Conservation (phyloP, 192 early-diverging fungal genomes). For the Gryganskiella cystojenkinii region DNA sequence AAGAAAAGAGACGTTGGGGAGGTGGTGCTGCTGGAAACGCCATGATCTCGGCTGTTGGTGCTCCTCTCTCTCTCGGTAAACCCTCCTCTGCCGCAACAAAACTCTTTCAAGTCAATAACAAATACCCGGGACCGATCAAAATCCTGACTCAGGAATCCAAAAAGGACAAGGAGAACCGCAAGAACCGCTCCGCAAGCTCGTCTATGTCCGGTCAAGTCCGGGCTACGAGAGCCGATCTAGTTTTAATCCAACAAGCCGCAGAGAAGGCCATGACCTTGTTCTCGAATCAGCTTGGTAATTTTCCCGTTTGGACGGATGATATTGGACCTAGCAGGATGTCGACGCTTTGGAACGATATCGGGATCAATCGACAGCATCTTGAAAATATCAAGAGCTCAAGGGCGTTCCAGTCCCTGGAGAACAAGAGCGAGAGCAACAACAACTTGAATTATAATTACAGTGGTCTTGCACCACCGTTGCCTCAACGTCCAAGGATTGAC, state of each 20-base stretch:
- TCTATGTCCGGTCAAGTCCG: slow-evolving; percentile 32
- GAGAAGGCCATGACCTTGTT: slow-evolving; percentile 78
- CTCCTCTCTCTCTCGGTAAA: slow-evolving; percentile 38
- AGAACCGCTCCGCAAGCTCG: slow-evolving; percentile 40
- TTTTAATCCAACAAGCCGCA: slow-evolving; percentile 76
- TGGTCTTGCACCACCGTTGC: neutral
- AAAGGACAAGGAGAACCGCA: slow-evolving; percentile 42
- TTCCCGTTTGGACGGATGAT: slow-evolving; percentile 70
- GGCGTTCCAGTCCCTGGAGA: slow-evolving; percentile 10
- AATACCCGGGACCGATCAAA: slow-evolving; percentile 49
- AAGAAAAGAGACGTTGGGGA: slow-evolving; percentile 52
- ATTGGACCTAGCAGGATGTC: slow-evolving; percentile 71
- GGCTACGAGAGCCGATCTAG: slow-evolving; percentile 50
- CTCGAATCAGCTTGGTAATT: slow-evolving; percentile 77
- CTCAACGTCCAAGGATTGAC: neutral
- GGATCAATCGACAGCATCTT: slow-evolving; percentile 21
- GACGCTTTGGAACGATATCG: slow-evolving; percentile 73
- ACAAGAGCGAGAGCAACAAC: slow-evolving; percentile 10
- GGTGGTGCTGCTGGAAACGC: slow-evolving; percentile 35
- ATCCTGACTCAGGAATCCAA: slow-evolving; percentile 38
- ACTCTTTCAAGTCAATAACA: slow-evolving; percentile 50
- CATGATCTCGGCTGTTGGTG: slow-evolving; percentile 45
- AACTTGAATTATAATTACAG: slow-evolving; percentile 1
- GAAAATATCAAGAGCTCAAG: neutral
- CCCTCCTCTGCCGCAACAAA: slow-evolving; percentile 36